phyloP scores from a whole-genome alignment of 176 grass and related monocot genomes.

The Alloteropsis semialata region DNA sequence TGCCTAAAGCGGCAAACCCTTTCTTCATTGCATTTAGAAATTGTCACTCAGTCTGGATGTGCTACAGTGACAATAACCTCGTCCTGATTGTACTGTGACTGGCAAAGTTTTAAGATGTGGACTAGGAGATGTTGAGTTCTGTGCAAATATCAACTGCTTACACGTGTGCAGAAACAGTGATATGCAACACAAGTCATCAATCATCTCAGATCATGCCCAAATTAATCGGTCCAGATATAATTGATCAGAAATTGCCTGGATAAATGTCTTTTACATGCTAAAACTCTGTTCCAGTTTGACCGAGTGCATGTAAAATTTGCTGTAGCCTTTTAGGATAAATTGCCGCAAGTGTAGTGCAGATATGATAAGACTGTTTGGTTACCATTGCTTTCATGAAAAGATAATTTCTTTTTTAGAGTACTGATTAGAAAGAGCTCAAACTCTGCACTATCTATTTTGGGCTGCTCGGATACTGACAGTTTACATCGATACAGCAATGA shows the following conservation, averaged over 20 bases:
- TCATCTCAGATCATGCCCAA: neutral
- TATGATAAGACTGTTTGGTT: neutral
- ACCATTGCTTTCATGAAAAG: neutral
- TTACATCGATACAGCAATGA: neutral
- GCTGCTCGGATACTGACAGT: neutral
- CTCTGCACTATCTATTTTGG: neutral
- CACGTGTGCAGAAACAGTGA: neutral
- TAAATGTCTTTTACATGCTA: neutral
- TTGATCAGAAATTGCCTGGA: neutral
- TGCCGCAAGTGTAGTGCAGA: neutral
- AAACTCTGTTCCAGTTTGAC: neutral
- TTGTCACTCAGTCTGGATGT: neutral
- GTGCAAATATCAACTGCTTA: neutral
- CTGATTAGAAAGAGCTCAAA: neutral
- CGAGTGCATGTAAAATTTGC: neutral
- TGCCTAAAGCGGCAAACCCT: neutral
- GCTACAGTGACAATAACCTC: neutral
- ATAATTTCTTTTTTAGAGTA: neutral
- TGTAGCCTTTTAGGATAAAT: neutral
- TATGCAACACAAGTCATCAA: neutral
- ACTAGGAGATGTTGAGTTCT: neutral
- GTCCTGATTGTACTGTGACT: constrained; percentile 5
- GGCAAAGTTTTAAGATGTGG: neutral
- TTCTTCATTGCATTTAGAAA: neutral
- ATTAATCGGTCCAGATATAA: neutral